Evolutionary conservation across 208 protist genomes (phyloP), one percentile per base, ranked within the genome.

Genomic region (Wallacemonas sp.): DNA sequence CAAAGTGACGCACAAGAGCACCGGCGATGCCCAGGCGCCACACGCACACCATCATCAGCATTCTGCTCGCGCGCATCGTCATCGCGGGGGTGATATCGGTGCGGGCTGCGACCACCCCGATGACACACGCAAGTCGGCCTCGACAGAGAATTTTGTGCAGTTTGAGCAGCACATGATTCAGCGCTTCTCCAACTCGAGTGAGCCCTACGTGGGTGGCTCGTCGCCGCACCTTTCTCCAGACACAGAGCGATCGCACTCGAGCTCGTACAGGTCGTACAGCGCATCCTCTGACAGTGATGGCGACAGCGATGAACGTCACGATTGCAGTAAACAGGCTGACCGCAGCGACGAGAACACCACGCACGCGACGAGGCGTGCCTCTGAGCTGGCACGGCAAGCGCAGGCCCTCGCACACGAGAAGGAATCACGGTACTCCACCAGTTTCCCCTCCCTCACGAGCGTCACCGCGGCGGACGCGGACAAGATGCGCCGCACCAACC

Each of bases 151-250:
- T 2, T 21, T 58, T 31, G 4, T 31, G 17, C 15, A 58, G 30
- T 58, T 58, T 58, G 28, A 58, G 30, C 3, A 58, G 30, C 30
- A 41, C 28, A 31, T 58, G 17, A 58, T 38, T 26, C 26, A 31
- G 28, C 51, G 51, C 15, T 58, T 58, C 30, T 58, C 51, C 28
- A 58, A 58, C 30, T 24, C 28, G 28, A 31, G 51, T n/a, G 47
- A 55, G n/a, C 47, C 47, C 24, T 34, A 14, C 19, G 21, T n/a
- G 0, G 47, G 33, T 27, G 47, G 47, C 47, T 14, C 8, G 26
- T 55, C 47, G n/a, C 47, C 47, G 4, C 24, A 26, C 8, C 6
- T 55, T 11, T 55, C 47, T 8, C 21, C 47, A 8, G 47, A 55
- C 26, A 55, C 47, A n/a, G 17, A 12, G n/a, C 42, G 42, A 12